Evolutionary conservation across 495 filamentous ascomycete species (phyloP).

Genomic region (Penicillium chermesinum): DNA sequence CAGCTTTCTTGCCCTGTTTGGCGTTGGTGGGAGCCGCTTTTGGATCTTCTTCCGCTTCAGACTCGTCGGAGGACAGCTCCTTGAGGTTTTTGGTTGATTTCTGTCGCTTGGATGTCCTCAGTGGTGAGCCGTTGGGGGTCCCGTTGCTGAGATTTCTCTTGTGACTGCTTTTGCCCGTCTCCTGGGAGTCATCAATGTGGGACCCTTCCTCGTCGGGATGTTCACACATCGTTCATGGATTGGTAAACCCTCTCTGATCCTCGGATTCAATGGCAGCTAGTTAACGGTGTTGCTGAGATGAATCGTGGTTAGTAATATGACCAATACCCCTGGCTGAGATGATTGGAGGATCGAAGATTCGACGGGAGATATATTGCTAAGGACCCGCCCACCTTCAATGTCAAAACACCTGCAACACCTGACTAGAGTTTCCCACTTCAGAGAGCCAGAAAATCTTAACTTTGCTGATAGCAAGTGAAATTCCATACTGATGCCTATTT

Average conservation of each 20-base stretch:
- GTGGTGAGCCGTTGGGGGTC: constrained; percentile 23
- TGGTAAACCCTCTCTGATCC: too few species aligned
- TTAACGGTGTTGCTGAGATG: not conserved
- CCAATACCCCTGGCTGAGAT: too few species aligned
- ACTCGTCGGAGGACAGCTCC: constrained; percentile 10
- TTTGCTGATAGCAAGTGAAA: too few species aligned
- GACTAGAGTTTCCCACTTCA: too few species aligned
- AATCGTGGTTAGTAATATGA: too few species aligned
- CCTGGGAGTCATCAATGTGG: not conserved
- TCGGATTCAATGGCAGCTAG: too few species aligned
- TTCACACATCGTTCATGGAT: constrained; percentile 1
- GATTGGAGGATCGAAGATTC: constrained; percentile 7
- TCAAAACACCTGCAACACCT: too few species aligned
- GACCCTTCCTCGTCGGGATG: constrained; percentile 6
- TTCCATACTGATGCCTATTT: too few species aligned
- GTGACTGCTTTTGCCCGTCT: constrained; percentile 10
- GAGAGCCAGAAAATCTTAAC: too few species aligned
- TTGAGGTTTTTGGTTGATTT: constrained; percentile 24
- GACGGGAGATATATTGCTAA: too few species aligned
- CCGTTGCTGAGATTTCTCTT: constrained; percentile 28
- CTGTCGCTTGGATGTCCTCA: constrained; percentile 36
- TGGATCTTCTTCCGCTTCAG: constrained; percentile 9
- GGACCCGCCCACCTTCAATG: too few species aligned
- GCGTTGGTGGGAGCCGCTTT: constrained; percentile 1
- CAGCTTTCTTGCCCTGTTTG: constrained; percentile 5